These are phyloP conservation scores for Barnettozyma botsteinii DNA, from an alignment of 805 yeast species.

Conservation along the genomic window DNA sequence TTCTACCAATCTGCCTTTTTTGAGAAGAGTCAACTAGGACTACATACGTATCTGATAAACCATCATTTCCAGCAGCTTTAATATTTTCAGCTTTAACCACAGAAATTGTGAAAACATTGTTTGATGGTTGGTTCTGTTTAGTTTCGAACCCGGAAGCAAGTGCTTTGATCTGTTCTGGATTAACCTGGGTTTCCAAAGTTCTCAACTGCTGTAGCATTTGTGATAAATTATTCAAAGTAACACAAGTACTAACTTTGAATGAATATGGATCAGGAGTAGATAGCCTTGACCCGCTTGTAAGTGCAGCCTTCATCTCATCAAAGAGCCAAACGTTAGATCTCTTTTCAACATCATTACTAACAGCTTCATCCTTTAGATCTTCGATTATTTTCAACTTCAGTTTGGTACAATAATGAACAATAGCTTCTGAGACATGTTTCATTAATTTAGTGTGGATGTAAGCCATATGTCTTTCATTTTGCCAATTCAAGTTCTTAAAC, in stretches of 20 bases:
- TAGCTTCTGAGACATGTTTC: slow-evolving; percentile 56
- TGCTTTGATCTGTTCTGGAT: slow-evolving; percentile 46
- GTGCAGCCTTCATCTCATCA: slow-evolving; percentile 45
- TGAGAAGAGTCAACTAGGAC: slow-evolving; percentile 53
- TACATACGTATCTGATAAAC: slow-evolving; percentile 52
- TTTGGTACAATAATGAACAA: slow-evolving; percentile 43
- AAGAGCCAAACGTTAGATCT: slow-evolving; percentile 38
- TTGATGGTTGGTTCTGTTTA: slow-evolving; percentile 25
- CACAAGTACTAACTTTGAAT: slow-evolving; percentile 58
- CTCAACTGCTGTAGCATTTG: slow-evolving; percentile 43
- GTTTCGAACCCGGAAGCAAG: slow-evolving; percentile 32
- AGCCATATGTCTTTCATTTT: slow-evolving; percentile 55
- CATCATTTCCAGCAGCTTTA: slow-evolving; percentile 39
- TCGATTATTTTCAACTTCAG: slow-evolving; percentile 31
- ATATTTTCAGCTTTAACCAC: slow-evolving; percentile 60
- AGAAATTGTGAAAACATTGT: slow-evolving; percentile 58
- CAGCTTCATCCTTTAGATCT: slow-evolving; percentile 32
- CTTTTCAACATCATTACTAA: slow-evolving; percentile 23
- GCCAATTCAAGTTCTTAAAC: slow-evolving; percentile 62
- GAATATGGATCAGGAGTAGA: slow-evolving; percentile 47
- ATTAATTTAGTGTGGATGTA: slow-evolving; percentile 54
- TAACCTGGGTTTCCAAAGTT: slow-evolving; percentile 48
- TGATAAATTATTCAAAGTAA: slow-evolving; percentile 66
- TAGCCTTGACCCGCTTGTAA: slow-evolving; percentile 33
- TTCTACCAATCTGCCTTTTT: slow-evolving; percentile 56